Conservation (phyloP, 106 monocot genomes). For the Phalaenopsis equestris region DNA sequence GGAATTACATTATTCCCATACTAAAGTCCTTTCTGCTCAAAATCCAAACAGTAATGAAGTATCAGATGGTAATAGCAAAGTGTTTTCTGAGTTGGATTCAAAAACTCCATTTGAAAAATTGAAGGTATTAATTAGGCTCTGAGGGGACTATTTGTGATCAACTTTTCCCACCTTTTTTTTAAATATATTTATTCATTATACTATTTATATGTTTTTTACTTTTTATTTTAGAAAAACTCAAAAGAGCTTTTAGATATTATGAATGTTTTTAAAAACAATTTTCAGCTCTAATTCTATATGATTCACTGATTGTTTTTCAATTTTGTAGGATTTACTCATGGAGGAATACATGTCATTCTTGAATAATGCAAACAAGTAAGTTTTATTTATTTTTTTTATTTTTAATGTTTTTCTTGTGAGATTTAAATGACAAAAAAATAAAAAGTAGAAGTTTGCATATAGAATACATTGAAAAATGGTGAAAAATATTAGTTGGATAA, state of each 20-base stretch:
- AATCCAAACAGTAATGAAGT: conserved; percentile 14
- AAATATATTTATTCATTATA: no score
- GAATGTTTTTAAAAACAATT: no score
- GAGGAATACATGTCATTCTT: conserved; percentile 68
- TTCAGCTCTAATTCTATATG: no score
- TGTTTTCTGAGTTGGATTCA: conserved; percentile 26
- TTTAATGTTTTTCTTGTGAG: not conserved
- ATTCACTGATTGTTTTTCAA: no score
- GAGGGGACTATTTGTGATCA: conserved; percentile 30
- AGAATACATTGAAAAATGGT: no score
- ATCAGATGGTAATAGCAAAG: conserved; percentile 13
- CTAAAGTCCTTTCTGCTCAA: conserved; percentile 61
- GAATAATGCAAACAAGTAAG: conserved; percentile 86
- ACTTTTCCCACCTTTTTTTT: not conserved
- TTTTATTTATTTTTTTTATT: conserved; percentile 1
- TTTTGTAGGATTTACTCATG: conserved; percentile 54
- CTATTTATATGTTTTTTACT: no score
- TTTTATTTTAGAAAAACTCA: no score
- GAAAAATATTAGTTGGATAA: no score
- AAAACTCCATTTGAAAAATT: conserved; percentile 66
- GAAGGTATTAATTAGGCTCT: conserved; percentile 39
- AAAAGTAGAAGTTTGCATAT: not conserved
- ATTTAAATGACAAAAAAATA: not conserved
- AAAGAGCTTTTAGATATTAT: no score
- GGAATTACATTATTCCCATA: conserved; percentile 19